Conservation (phyloP, 805 yeast species). For the Candida yuanshanica region DNA sequence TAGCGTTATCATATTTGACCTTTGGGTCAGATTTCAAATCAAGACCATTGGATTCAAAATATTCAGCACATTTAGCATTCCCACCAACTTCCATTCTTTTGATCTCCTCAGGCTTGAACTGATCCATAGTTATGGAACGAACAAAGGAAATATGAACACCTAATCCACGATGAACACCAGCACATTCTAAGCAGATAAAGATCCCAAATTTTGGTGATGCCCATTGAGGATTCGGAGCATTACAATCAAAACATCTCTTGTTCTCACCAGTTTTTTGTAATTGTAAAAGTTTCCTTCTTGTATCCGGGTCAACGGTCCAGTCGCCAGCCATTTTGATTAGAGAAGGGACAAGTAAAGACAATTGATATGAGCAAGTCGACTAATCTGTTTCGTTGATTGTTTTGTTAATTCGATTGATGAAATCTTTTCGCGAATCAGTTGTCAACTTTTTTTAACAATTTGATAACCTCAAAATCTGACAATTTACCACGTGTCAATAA, state of each 20-base stretch:
- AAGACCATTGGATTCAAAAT: slow-evolving; percentile 67
- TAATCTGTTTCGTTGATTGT: neutral
- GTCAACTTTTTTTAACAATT: too few relatives aligned
- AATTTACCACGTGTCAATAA: too few relatives aligned
- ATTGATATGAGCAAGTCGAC: neutral
- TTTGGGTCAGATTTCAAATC: slow-evolving; percentile 59
- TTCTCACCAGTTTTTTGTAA: slow-evolving; percentile 79
- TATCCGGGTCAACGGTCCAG: slow-evolving; percentile 93
- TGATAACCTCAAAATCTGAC: too few relatives aligned
- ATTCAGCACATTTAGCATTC: slow-evolving; percentile 65
- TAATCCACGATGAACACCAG: slow-evolving; percentile 91
- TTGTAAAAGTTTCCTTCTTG: slow-evolving; percentile 69
- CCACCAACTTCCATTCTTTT: slow-evolving; percentile 93
- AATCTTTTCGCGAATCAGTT: too few relatives aligned
- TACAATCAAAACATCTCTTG: slow-evolving; percentile 90
- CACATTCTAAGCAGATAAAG: slow-evolving; percentile 95
- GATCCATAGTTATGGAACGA: slow-evolving; percentile 96
- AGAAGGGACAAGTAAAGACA: neutral
- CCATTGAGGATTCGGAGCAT: slow-evolving; percentile 98
- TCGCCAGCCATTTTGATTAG: slow-evolving; percentile 29
- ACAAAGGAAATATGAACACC: slow-evolving; percentile 98
- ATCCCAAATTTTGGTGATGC: slow-evolving; percentile 98
- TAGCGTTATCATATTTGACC: slow-evolving; percentile 77
- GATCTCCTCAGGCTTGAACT: slow-evolving; percentile 90
- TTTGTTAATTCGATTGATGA: too few relatives aligned